These are phyloP conservation scores for Lasiosphaeriaceae sp. DNA, from an alignment of 495 filamentous ascomycete genomes.

Conservation along the genomic window DNA sequence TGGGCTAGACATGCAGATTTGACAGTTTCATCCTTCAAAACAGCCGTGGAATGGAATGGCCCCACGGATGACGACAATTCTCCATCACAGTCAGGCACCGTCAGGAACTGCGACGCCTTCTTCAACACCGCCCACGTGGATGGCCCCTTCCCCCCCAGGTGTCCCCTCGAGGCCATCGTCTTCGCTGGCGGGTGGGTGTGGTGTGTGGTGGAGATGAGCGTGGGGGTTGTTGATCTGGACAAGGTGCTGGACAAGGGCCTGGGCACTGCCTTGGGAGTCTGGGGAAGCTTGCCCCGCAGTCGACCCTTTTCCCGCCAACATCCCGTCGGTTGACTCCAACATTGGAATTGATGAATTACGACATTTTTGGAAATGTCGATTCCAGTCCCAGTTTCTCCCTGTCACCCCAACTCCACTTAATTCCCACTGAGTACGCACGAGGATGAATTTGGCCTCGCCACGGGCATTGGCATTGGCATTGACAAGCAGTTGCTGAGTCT, in stretches of 20 bases:
- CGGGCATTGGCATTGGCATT: background rate
- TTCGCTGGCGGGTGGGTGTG: background rate
- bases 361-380: conserved; percentile 9
- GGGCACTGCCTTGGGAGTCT: conserved; percentile 2
- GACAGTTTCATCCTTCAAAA: too few relatives aligned
- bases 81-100: background rate
- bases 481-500: background rate
- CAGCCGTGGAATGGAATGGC: too few relatives aligned
- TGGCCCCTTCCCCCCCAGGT: background rate
- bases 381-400: background rate
- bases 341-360: background rate
- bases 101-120: background rate
- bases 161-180: background rate
- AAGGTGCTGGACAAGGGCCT: too few relatives aligned
- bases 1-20: too few relatives aligned
- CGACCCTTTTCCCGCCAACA: conserved; percentile 9
- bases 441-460: conserved; percentile 1
- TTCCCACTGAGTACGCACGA: background rate
- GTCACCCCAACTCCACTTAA: background rate
- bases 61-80: too few relatives aligned
- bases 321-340: background rate
- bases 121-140: background rate
- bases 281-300: conserved; percentile 17
- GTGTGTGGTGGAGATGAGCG: conserved; percentile 26
- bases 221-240: conserved; percentile 10